These are phyloP conservation scores for Trichoderma sp. DNA, from an alignment of 2,329 filamentous ascomycete species.

Conservation along the genomic window DNA sequence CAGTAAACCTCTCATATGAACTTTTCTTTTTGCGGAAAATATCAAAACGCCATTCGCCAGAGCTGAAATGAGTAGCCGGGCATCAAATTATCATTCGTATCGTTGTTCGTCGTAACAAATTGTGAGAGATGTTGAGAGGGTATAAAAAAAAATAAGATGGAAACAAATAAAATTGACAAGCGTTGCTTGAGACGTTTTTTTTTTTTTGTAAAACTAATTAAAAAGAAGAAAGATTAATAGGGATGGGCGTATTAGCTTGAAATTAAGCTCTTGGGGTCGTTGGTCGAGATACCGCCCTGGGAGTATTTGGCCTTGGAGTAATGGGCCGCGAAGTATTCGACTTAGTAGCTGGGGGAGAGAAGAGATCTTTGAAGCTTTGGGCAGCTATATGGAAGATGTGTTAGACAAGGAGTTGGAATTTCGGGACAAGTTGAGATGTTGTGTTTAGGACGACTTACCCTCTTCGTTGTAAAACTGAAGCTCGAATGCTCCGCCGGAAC, in stretches of 20 bases:
- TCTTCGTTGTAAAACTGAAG: conserved; percentile 47
- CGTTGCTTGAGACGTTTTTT: not conserved
- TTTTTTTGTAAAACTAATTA: not conserved
- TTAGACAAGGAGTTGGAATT: not conserved
- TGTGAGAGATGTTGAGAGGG: not conserved
- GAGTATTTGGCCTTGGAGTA: conserved; percentile 1
- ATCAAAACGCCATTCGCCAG: not conserved
- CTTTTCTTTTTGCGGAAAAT: not conserved
- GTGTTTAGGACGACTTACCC: conserved; percentile 28
- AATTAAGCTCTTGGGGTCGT: conserved; percentile 9
- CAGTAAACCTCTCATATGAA: not conserved
- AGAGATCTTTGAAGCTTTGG: conserved; percentile 42
- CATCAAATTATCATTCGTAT: not conserved
- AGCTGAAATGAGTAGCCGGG: not conserved
- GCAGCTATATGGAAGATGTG: conserved; percentile 28
- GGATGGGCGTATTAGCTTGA: not conserved
- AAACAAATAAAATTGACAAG: not conserved
- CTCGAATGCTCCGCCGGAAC: conserved; percentile 48
- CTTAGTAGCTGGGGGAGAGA: conserved; percentile 28
- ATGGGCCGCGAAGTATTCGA: conserved; percentile 12
- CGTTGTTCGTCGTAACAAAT: not conserved
- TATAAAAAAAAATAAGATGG: not conserved
- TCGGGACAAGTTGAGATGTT: no score
- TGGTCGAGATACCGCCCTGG: not conserved
- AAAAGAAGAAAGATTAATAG: not conserved